Evolutionary conservation across 768 basidiomycete species (phyloP), one percentile per base, ranked within the genome.

Genomic region (Lactarius trivialis): DNA sequence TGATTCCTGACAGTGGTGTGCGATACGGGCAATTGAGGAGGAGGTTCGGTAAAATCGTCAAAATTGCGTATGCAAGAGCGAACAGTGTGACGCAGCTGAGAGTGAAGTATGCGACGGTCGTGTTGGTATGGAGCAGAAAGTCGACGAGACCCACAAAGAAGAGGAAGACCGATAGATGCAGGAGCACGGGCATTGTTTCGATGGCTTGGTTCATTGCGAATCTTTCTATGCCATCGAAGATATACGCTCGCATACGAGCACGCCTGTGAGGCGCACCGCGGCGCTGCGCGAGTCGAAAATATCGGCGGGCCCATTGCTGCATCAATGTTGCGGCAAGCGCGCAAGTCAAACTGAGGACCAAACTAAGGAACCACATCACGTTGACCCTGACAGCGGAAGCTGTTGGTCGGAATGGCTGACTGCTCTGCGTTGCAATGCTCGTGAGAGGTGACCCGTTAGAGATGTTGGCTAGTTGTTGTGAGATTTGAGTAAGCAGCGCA

Each of bases 131-230:
- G 17, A 53, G 12, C 33, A 65, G 60, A 43, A 65, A 65, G 41
- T 65, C 60, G 28, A 62, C 9, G 50, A 65, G 64, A 34, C 64
- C 64, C 0, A 21, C 39, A 24, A 63, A 34, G 41, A 63, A 65
- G 37, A 65, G 45, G 55, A 53, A 54, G 14, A 63, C 12, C 24
- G 55, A 56, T 39, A 62, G 12, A 12, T 63, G 60, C 4, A 65
- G 30, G 34, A 61, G 39, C 0, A 30, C 15, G 26, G 34, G 36
- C 21, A 43, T 45, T 6, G 36, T n/a, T 15, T 54, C 34, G 24
- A 53, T 17, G 26, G 21, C 12, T 1, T 24, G 49, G 19, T n/a
- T 28, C 30, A 24, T 26, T 41, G 7, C 2, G 58, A 37, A 50
- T 30, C 15, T 3, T 17, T 60, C 30, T 34, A 54, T 36, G 28